Evolutionary conservation across 2,329 filamentous ascomycete species (phyloP).

Genomic region (Diaporthe sp.): DNA sequence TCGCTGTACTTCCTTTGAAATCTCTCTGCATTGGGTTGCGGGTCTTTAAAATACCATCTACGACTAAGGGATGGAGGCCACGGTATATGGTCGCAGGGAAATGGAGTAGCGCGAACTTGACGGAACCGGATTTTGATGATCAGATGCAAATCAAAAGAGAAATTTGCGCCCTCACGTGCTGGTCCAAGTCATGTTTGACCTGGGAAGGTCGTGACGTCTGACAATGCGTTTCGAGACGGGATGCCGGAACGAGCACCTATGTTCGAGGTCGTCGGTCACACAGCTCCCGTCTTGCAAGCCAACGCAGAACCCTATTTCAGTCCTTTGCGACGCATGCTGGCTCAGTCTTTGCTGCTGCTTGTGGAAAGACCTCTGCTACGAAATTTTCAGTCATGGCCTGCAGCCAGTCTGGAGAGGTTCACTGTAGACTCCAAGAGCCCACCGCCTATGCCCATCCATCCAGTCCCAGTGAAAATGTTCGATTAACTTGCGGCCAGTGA

Average conservation of each 20-base stretch:
- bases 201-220: constrained; percentile 6
- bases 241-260: not conserved
- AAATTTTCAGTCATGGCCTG: not conserved
- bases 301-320: not conserved
- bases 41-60: constrained; percentile 42
- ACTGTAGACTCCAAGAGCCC: not conserved
- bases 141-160: constrained; percentile 37
- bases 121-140: constrained; percentile 37
- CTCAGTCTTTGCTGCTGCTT: not conserved
- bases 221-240: not conserved
- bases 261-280: not conserved
- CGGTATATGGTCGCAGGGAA: constrained; percentile 41
- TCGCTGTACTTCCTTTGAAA: constrained; percentile 49
- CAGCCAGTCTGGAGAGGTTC: not conserved
- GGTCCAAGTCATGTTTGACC: not conserved
- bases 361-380: not conserved
- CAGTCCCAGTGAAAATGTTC: not conserved
- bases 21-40: constrained; percentile 50
- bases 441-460: not conserved
- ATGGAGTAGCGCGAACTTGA: constrained; percentile 40
- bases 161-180: constrained; percentile 33
- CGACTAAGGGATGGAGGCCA: constrained; percentile 39
- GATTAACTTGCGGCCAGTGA: not conserved
- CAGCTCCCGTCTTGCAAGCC: not conserved
- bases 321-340: not conserved